Evolutionary conservation across 2,329 filamentous ascomycete genomes (phyloP), one percentile per base, ranked within the genome.

Genomic region (Pseudocercospora macadamiae): DNA sequence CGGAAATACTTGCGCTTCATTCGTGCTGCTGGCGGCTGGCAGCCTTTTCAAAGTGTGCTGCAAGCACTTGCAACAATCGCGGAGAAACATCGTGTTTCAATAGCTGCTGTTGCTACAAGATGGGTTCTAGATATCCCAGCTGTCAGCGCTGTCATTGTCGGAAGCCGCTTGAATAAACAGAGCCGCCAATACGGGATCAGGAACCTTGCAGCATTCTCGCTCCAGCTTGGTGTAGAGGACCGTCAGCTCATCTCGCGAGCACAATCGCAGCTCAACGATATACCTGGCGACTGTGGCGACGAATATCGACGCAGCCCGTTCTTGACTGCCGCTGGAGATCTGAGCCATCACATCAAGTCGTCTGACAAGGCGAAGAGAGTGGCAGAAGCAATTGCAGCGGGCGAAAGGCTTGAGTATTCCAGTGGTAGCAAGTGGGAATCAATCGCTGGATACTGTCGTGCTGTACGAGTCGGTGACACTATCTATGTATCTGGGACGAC

Each of bases 1-100:
- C 49, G 49, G 12, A 52, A 52, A 16, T 52, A 52, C 16, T 26
- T 52, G 16, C 49, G 49, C 16, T 52, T 52, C 49, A 52, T 52
- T 37, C 28, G 14, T 14, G 49, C 49, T 23, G 30, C 49, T 14
- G 49, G 49, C 14, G 49, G 49, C 16, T 52, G 49, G 49, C 4
- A 52, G 18, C 8, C 18, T 18, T 52, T 34, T 52, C 49, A 52
- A 34, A 34, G n/a, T 12, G 25, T 52, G 26, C 49, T 52, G 10
- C 49, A 52, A 23, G 49, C 30, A 12, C 18, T 52, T 8, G 19
- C 18, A 6, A 9, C 21, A 12, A n/a, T 52, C 14, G 7, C 49
- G 4, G 10, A 37, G 16, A 52, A 23, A 16, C 49, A 52, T n/a
- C 3, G 18, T 14, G 49, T 52, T 18, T 37, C 49, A 3, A 52